Evolutionary conservation across 805 yeast species (phyloP), one percentile per base, ranked within the genome.

Genomic region (Candida anglica): DNA sequence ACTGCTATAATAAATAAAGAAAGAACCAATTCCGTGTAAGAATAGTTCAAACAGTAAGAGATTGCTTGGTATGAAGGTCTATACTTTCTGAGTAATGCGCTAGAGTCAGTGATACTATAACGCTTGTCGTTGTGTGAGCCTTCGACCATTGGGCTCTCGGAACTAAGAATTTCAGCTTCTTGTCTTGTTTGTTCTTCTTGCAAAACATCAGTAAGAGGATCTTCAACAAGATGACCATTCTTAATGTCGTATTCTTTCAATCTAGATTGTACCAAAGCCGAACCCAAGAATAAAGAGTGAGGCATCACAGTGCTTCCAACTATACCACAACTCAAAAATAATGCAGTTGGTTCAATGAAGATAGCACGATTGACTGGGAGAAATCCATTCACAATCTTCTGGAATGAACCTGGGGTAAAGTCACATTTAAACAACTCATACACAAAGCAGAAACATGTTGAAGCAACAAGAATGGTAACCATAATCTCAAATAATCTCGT

Each of bases 401-500:
- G 52, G 14, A 75, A 65, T 27, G 79, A 61, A 2, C 75, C 76
- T 4, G 79, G 73, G 4, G 66, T 62, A 34, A 81, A 76, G 25
- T 51, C 57, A 47, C 63, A 64, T 48, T 75, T 75, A 48, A 71
- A 71, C 19, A 88, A 60, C 45, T 87, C 86, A 23, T 85, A 42
- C 4, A 80, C 69, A 52, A 88, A 88, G 50, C 97, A 88, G 3
- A 69, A 50, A 34, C 86, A 86, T 0, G 95, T 88, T 1, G 81
- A 73, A 4, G 75, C 61, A 3, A 88, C 97, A 21, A 88, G 65
- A 0, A 69, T 36, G 1, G 86, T 66, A 6, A 88, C 95, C 51
- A 86, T 73, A 24, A 76, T 54, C 58, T 88, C 97, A 59, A 88
- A 88, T 23, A 75, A 71, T 36, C 95, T 63, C 2, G 88, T 81